A percentile compares a stretch with the other conserved stretches of the same genome.
Evolutionary conservation across 1,284 basidiomycete genomes (phyloP).

Genomic region (Boletus calvinii): DNA sequence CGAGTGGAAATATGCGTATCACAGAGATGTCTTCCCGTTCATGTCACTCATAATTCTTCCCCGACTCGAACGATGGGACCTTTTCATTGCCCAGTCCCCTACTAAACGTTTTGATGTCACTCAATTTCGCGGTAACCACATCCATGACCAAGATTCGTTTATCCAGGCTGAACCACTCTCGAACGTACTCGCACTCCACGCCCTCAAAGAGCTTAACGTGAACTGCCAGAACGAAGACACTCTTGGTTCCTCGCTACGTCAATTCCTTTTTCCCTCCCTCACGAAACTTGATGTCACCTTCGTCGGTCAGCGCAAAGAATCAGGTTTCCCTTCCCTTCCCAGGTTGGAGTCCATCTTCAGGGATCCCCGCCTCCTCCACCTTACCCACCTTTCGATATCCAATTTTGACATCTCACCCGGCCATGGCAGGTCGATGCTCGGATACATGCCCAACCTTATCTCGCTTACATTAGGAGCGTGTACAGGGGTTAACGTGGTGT

Average conservation of each 20-base stretch:
- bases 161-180: constrained; percentile 29
- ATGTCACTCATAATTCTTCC: constrained; percentile 34
- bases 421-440: constrained; percentile 35
- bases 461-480: constrained; percentile 38
- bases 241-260: constrained; percentile 38
- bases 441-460: constrained; percentile 40
- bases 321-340: constrained; percentile 28
- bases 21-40: constrained; percentile 32
- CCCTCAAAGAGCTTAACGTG: constrained; percentile 42
- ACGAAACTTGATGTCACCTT: constrained; percentile 43
- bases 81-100: constrained; percentile 30
- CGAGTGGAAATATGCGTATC: constrained; percentile 32
- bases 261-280: constrained; percentile 43
- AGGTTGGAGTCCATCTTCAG: constrained; percentile 42
- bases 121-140: constrained; percentile 34
- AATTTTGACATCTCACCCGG: constrained; percentile 33
- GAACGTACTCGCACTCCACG: constrained; percentile 29
- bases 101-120: constrained; percentile 29
- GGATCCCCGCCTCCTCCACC: constrained; percentile 40
- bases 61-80: constrained; percentile 33
- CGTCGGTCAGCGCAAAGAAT: constrained; percentile 27
- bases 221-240: constrained; percentile 42
- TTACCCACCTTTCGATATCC: constrained; percentile 38
- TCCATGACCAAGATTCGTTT: constrained; percentile 26
- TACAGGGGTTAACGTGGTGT: constrained; percentile 25